Evolutionary conservation across 192 early-diverging fungal species (phyloP).

Genomic region (Podila minutissima): DNA sequence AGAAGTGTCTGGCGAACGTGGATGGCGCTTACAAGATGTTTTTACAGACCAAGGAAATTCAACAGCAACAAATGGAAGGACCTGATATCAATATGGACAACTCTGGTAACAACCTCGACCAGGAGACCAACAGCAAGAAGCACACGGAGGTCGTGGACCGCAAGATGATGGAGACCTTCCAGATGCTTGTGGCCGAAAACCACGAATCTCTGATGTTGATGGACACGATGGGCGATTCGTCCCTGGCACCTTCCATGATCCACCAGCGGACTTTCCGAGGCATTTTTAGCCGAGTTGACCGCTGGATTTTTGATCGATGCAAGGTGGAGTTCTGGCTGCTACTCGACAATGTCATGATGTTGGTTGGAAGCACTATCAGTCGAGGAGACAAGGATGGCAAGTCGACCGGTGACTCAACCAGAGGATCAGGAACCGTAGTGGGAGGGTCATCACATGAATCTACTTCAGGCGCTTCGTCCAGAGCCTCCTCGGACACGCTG

Average conservation of each 20-base stretch:
- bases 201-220: slow-evolving; percentile 53
- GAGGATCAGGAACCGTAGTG: not conserved
- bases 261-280: slow-evolving; percentile 51
- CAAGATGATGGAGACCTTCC: slow-evolving; percentile 54
- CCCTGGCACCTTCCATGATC: slow-evolving; percentile 48
- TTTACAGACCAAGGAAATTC: slow-evolving; percentile 30
- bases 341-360: slow-evolving; percentile 54
- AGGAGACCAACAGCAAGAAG: not conserved
- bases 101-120: no score
- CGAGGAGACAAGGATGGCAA: slow-evolving; percentile 19
- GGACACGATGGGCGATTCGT: slow-evolving; percentile 51
- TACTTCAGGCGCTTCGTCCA: not conserved
- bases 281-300: slow-evolving; percentile 56
- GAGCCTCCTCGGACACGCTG: slow-evolving; percentile 1
- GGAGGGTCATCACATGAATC: not conserved
- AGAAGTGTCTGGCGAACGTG: slow-evolving; percentile 43
- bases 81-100: not conserved
- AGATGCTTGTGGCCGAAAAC: slow-evolving; percentile 49
- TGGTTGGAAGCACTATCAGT: not conserved
- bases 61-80: not conserved
- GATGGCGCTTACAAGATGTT: slow-evolving; percentile 51
- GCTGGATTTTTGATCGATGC: slow-evolving; percentile 64
- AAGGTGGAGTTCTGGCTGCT: slow-evolving; percentile 61
- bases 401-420: slow-evolving; percentile 3
- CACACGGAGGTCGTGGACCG: slow-evolving; percentile 39